Conservation (phyloP, 192 early-diverging fungal species). For the Coemansia sp. region DNA sequence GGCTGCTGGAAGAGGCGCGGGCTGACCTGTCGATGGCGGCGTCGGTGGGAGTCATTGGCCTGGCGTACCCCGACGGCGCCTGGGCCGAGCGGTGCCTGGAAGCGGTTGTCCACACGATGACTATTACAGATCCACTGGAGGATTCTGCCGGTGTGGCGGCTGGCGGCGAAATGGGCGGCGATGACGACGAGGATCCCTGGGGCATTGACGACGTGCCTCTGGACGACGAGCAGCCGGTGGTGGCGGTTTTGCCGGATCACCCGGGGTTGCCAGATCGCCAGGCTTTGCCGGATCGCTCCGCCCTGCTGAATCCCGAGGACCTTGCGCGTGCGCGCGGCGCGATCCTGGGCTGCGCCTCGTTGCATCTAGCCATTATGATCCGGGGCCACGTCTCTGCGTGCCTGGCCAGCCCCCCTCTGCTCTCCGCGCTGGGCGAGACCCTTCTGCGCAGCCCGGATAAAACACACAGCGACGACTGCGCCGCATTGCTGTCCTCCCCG, state of each 20-base stretch:
- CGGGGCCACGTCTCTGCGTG: conserved; percentile 20
- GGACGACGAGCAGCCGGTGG: conserved; percentile 1
- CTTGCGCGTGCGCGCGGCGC: conserved; percentile 1
- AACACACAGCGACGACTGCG: background rate
- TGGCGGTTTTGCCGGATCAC: background rate
- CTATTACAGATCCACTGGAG: too few species aligned
- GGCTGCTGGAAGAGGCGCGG: conserved; percentile 1
- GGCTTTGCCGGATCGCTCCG: background rate
- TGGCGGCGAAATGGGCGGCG: background rate
- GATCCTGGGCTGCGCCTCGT: conserved; percentile 8
- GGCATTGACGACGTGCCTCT: conserved; percentile 26
- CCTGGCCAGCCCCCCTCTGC: conserved; percentile 9
- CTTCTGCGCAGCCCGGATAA: background rate
- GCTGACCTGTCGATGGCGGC: conserved; percentile 3
- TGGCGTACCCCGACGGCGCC: conserved; percentile 16
- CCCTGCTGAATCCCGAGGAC: background rate
- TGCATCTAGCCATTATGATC: conserved; percentile 18
- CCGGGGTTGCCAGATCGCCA: too few species aligned
- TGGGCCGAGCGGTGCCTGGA: conserved; percentile 37
- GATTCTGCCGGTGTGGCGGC: background rate
- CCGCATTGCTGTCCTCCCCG: background rate
- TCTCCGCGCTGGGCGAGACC: conserved; percentile 6
- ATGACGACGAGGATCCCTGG: conserved; percentile 19
- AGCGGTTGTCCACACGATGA: conserved; percentile 10
- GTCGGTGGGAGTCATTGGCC: conserved; percentile 13